Percentiles rank a stretch among this genome's conserved stretches.
Evolutionary conservation across 805 yeast genomes (phyloP).

Genomic region (Brettanomyces anomalus): DNA sequence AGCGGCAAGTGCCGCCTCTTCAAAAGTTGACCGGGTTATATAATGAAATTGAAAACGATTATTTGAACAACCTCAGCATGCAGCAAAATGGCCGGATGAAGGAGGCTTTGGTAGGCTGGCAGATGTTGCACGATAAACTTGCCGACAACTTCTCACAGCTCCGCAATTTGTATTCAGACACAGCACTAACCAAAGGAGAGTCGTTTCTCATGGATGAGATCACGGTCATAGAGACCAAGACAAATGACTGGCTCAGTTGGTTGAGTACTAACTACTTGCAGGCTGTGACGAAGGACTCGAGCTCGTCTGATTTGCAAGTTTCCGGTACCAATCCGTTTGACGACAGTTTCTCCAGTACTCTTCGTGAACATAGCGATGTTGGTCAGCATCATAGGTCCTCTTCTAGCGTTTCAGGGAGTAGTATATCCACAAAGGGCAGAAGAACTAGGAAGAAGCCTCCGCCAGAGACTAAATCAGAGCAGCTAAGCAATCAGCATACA

Average conservation of each 20-base stretch:
- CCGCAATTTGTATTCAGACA: slow-evolving; percentile 29
- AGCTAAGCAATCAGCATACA: no score
- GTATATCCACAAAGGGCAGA: no score
- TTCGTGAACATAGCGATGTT: no score
- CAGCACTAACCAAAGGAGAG: slow-evolving; percentile 36
- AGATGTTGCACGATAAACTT: slow-evolving; percentile 53
- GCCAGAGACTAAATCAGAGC: no score
- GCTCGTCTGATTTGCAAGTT: no score
- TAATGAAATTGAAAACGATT: slow-evolving; percentile 50
- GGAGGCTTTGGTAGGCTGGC: slow-evolving; percentile 67
- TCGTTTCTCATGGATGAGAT: slow-evolving; percentile 31
- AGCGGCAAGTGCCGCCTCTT: slow-evolving; percentile 37
- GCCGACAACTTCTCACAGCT: slow-evolving; percentile 46
- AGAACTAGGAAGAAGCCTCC: no score
- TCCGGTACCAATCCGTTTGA: no score
- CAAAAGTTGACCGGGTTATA: slow-evolving; percentile 52
- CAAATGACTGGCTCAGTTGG: slow-evolving; percentile 32
- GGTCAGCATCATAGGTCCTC: no score
- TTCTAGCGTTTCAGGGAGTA: no score
- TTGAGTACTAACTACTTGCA: slow-evolving; percentile 8
- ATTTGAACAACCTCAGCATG: slow-evolving; percentile 45
- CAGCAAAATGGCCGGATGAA: slow-evolving; percentile 47
- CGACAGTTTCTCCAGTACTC: no score
- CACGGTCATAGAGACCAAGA: slow-evolving; percentile 26
- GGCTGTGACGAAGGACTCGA: no score